A percentile compares a stretch with the other conserved stretches of the same genome.
Evolutionary conservation across 2,329 filamentous ascomycete species (phyloP).

Genomic region (Bipolaris cookei): DNA sequence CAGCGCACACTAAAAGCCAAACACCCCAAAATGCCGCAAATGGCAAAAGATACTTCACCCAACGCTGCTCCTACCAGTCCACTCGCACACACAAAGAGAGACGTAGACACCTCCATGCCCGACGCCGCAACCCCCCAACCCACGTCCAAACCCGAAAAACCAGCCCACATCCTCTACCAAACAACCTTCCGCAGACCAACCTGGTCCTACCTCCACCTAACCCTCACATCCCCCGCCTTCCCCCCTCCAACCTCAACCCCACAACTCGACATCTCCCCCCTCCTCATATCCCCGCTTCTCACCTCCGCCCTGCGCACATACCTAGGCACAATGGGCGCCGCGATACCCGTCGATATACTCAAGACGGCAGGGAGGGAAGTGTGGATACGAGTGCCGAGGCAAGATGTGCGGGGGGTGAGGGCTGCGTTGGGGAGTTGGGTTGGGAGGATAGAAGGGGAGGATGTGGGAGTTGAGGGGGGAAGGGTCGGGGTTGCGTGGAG

Average conservation of each 20-base stretch:
- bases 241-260: not conserved
- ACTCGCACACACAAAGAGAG: not conserved
- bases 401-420: conserved; percentile 33
- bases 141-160: conserved; percentile 7
- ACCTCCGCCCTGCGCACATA: conserved; percentile 70
- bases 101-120: conserved; percentile 1
- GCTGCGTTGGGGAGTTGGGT: conserved; percentile 37
- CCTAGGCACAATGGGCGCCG: conserved; percentile 70
- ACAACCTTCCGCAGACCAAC: conserved; percentile 49
- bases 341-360: conserved; percentile 73
- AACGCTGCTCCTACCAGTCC: accelerated
- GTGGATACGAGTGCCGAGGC: conserved; percentile 35
- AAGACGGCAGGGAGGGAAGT: conserved; percentile 47
- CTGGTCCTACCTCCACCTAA: conserved; percentile 54
- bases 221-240: conserved; percentile 33
- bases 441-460: conserved; percentile 30
- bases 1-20: not conserved
- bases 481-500: conserved; percentile 39
- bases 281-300: conserved; percentile 69
- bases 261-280: conserved; percentile 54
- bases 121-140: not conserved
- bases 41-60: not conserved
- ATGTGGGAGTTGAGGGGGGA: conserved; percentile 23
- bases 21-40: not conserved
- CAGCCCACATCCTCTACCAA: conserved; percentile 35